These are phyloP conservation scores for Colletotrichum orbiculare DNA, from an alignment of 2,329 filamentous ascomycete genomes.

Conservation along the genomic window DNA sequence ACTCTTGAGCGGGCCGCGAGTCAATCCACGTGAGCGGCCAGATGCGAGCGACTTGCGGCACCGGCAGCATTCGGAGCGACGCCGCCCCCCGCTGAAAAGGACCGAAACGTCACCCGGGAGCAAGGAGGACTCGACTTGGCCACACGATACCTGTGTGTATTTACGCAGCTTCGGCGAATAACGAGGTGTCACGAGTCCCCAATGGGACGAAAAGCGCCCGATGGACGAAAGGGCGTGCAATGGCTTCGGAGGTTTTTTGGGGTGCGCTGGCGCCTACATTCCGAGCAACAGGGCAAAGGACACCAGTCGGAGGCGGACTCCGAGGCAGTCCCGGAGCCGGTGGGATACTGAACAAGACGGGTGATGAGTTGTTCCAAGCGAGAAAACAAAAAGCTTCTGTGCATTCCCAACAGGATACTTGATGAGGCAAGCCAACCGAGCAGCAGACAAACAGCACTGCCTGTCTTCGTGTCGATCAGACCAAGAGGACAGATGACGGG, in stretches of 20 bases:
- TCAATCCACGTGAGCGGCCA: constrained; percentile 10
- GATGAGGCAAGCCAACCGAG: constrained; percentile 32
- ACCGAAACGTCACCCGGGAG: constrained; percentile 25
- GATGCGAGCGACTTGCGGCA: constrained; percentile 10
- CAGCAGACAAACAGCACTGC: too few species aligned
- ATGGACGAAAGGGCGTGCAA: not conserved
- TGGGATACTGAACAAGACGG: not conserved
- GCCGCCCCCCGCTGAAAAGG: constrained; percentile 19
- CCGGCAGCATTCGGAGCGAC: constrained; percentile 10
- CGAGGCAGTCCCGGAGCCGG: constrained; percentile 14
- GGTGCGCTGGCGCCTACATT: not conserved
- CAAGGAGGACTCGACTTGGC: constrained; percentile 23
- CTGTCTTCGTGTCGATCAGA: constrained; percentile 19
- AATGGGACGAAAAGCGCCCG: constrained; percentile 24
- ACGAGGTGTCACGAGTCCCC: constrained; percentile 18
- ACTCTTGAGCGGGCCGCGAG: constrained; percentile 61
- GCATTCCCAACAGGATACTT: not conserved
- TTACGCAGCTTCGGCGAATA: constrained; percentile 24
- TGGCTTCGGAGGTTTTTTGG: constrained; percentile 2
- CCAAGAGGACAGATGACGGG: constrained; percentile 20
- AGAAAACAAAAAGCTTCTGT: not conserved
- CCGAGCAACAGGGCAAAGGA: not conserved
- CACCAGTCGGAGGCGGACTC: constrained; percentile 8
- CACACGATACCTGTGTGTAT: constrained; percentile 9
- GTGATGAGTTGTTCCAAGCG: constrained; percentile 12